phyloP scores from a whole-genome alignment of 2,329 filamentous ascomycete species.

The Acarospora socialis region DNA sequence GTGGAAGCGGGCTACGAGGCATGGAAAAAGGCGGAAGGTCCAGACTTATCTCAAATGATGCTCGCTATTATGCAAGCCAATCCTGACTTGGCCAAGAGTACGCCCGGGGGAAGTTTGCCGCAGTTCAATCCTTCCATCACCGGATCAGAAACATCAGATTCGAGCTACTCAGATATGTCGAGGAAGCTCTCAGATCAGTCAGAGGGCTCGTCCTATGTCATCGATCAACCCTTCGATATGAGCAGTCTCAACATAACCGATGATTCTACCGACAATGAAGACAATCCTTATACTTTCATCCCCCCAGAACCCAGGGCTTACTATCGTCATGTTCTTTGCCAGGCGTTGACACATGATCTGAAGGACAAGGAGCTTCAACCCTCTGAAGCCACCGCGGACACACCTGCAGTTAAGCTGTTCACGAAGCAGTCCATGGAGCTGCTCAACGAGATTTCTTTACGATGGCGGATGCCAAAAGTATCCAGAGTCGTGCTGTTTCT shows the following conservation, averaged over 20 bases:
- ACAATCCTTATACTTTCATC: constrained; percentile 72
- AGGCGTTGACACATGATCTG: constrained; percentile 53
- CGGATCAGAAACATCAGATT: constrained; percentile 24
- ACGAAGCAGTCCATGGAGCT: constrained; percentile 72
- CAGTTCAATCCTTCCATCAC: constrained; percentile 35
- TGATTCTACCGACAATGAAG: constrained; percentile 30
- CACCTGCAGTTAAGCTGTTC: constrained; percentile 38
- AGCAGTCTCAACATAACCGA: constrained; percentile 34
- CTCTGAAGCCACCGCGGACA: constrained; percentile 33
- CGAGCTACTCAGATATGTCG: constrained; percentile 31
- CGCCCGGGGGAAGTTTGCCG: constrained; percentile 45
- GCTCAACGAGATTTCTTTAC: constrained; percentile 66
- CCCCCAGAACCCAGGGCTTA: constrained; percentile 69
- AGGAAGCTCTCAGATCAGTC: constrained; percentile 32
- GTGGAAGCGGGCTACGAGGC: constrained; percentile 71
- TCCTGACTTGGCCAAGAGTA: constrained; percentile 69
- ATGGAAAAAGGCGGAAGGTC: constrained; percentile 83
- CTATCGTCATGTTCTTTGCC: constrained; percentile 68
- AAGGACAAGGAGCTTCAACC: constrained; percentile 39
- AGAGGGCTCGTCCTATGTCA: constrained; percentile 37
- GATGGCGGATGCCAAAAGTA: constrained; percentile 80
- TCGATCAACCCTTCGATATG: constrained; percentile 57
- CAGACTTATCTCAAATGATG: constrained; percentile 85
- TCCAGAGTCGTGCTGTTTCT: constrained; percentile 68
- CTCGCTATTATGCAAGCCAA: constrained; percentile 75